phyloP scores from a whole-genome alignment of 2,329 filamentous ascomycete species.

The Thielaviopsis cerberus region DNA sequence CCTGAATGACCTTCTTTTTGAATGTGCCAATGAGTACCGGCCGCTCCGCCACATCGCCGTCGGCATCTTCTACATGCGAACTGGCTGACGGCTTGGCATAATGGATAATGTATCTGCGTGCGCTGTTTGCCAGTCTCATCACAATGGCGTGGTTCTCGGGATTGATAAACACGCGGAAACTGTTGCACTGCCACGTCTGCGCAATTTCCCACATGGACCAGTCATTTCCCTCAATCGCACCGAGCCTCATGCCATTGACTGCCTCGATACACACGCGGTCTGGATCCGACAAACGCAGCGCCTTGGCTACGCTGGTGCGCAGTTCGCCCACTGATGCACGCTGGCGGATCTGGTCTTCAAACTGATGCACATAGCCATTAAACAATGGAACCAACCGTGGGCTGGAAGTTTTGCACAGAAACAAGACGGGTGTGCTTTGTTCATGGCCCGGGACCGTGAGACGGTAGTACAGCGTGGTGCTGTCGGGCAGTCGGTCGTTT shows the following conservation, averaged over 20 bases:
- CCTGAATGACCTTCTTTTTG: neutral
- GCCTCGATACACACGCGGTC: conserved; percentile 8
- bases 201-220: conserved; percentile 8
- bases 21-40: neutral
- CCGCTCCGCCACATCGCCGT: neutral
- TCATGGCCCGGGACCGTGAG: neutral
- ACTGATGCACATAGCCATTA: neutral
- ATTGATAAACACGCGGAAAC: conserved; percentile 6
- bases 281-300: conserved; percentile 5
- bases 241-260: conserved; percentile 7
- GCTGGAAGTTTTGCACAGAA: neutral
- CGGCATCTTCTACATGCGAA: neutral
- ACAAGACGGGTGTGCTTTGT: neutral
- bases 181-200: conserved; percentile 7
- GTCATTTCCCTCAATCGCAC: conserved; percentile 8
- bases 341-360: neutral
- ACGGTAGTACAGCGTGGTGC: neutral
- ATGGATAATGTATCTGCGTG: conserved; percentile 8
- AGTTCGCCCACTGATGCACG: conserved; percentile 4
- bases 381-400: neutral
- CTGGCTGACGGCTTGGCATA: neutral
- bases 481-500: neutral
- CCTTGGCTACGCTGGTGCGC: neutral
- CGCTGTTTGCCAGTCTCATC: neutral
- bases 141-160: neutral